These are phyloP conservation scores for Mucor saturninus DNA, from an alignment of 371 early-diverging fungal species.

Conservation along the genomic window DNA sequence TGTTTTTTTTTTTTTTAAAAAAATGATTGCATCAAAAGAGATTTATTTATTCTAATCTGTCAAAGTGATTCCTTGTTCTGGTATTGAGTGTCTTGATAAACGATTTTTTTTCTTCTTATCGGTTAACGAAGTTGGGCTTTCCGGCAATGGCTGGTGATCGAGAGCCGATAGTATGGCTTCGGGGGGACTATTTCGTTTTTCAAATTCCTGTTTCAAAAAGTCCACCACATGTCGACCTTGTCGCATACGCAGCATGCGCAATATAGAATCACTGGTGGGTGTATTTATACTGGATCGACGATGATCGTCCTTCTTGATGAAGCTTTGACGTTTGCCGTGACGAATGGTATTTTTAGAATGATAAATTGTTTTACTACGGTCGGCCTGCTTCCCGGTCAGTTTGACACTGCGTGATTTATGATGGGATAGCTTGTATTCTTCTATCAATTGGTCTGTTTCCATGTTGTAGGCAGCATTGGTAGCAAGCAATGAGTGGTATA, in stretches of 20 bases:
- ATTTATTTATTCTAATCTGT: neutral
- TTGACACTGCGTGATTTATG: conserved; percentile 34
- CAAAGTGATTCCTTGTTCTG: neutral
- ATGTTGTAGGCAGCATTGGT: conserved; percentile 67
- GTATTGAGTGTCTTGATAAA: neutral
- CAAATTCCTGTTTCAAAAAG: conserved; percentile 46
- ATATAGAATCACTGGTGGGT: conserved; percentile 54
- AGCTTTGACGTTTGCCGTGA: conserved; percentile 28
- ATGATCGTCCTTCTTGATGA: conserved; percentile 4
- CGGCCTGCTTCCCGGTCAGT: conserved; percentile 44
- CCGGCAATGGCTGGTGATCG: neutral
- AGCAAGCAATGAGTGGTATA: conserved; percentile 71
- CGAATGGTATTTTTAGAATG: conserved; percentile 46
- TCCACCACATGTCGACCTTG: conserved; percentile 46
- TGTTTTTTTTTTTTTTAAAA: no score
- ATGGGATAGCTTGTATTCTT: conserved; percentile 47
- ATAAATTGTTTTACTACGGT: conserved; percentile 49
- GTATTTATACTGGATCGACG: conserved; percentile 30
- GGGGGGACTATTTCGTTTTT: conserved; percentile 40
- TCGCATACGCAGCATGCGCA: conserved; percentile 61
- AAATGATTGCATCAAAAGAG: no score
- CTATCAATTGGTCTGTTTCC: conserved; percentile 64
- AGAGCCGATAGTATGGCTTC: neutral
- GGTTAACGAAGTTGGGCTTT: neutral
- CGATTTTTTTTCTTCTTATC: neutral